Evolutionary conservation across 345 rosid species (phyloP).

Genomic region (Euphorbia pulcherrima): DNA sequence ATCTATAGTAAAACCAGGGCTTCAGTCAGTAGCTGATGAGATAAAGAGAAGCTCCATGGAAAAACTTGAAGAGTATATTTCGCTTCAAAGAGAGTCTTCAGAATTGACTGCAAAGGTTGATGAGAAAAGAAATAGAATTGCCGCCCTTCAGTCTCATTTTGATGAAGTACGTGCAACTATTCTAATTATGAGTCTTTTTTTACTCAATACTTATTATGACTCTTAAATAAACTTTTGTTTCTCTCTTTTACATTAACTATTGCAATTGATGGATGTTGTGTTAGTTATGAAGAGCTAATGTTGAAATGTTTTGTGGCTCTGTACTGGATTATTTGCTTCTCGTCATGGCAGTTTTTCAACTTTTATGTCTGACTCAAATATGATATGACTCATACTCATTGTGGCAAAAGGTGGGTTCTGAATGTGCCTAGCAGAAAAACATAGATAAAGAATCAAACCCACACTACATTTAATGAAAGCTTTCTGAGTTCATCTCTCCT

Average conservation of each 20-base stretch:
- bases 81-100: constrained; percentile 52
- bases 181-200: no score
- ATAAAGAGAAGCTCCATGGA: constrained; percentile 48
- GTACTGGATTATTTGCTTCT: constrained; percentile 1
- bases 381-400: neutral
- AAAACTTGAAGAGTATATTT: constrained; percentile 50
- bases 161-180: constrained; percentile 42
- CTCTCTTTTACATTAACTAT: neutral
- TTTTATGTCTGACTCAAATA: neutral
- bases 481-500: neutral
- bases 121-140: constrained; percentile 34
- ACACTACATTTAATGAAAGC: neutral
- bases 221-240: neutral
- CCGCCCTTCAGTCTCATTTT: constrained; percentile 45
- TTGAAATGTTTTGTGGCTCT: neutral
- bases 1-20: constrained; percentile 53
- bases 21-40: constrained; percentile 43
- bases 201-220: constrained; percentile 5
- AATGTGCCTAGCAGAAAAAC: neutral
- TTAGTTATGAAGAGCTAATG: neutral
- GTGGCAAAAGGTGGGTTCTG: neutral
- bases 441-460: neutral
- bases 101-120: constrained; percentile 52
- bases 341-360: neutral
- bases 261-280: neutral